Conservation (phyloP, 2,329 filamentous ascomycete species). For the Didymella keratinophila region DNA sequence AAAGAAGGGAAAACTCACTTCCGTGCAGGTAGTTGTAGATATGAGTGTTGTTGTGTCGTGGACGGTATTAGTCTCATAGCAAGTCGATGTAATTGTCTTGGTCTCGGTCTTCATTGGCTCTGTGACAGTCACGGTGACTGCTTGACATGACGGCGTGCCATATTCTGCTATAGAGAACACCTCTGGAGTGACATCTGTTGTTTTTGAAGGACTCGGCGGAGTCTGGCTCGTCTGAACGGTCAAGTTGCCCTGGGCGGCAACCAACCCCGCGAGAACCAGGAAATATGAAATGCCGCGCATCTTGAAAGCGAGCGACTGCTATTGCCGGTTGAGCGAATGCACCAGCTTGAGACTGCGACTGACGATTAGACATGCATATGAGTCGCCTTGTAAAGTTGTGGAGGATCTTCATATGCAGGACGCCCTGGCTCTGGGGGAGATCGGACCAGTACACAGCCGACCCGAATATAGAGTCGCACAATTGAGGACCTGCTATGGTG, state of each 20-base stretch:
- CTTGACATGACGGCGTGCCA: conserved; percentile 4
- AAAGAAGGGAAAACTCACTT: conserved; percentile 1
- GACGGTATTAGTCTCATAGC: conserved; percentile 14
- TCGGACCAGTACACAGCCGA: conserved; percentile 9
- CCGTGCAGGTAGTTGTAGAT: conserved; percentile 18
- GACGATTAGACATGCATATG: conserved; percentile 29
- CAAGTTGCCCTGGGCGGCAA: conserved; percentile 31
- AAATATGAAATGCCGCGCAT: conserved; percentile 41
- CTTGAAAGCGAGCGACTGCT: conserved; percentile 40
- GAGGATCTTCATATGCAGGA: conserved; percentile 12
- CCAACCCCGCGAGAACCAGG: conserved; percentile 35
- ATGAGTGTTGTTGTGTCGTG: conserved; percentile 13
- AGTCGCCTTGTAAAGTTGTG: conserved; percentile 17
- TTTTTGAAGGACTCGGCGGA: conserved; percentile 7
- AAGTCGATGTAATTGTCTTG: conserved; percentile 14
- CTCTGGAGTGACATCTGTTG: conserved; percentile 5
- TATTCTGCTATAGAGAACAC: conserved; percentile 10
- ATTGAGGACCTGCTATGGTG: conserved; percentile 1
- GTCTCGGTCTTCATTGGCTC: conserved; percentile 1
- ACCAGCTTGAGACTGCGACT: conserved; percentile 10
- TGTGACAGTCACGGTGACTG: conserved; percentile 6
- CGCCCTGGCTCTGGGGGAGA: conserved; percentile 13
- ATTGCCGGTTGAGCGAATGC: conserved; percentile 36
- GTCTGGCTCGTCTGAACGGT: conserved; percentile 15
- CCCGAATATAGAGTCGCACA: not conserved